phyloP scores from a whole-genome alignment of 2,329 filamentous ascomycete genomes.

The Fusarium devonianum region DNA sequence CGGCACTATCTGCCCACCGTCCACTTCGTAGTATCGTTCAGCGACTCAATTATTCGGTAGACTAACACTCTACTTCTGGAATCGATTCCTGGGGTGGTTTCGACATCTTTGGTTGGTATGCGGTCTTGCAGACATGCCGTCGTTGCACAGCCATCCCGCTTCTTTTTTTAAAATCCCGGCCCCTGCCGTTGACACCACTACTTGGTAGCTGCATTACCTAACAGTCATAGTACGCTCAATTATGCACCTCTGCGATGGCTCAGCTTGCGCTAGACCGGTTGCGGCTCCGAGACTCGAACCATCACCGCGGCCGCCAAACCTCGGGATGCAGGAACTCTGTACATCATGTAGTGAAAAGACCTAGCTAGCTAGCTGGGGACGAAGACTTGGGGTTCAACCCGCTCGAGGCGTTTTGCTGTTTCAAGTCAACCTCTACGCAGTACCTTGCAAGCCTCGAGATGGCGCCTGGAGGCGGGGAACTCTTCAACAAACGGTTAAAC shows the following conservation, averaged over 20 bases:
- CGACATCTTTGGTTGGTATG: background rate
- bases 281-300: conserved; percentile 29
- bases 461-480: conserved; percentile 27
- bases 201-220: no score
- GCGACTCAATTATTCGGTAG: no score
- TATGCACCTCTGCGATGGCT: conserved; percentile 31
- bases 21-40: no score
- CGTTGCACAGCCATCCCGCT: conserved; percentile 42
- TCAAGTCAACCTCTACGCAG: conserved; percentile 19
- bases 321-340: conserved; percentile 36
- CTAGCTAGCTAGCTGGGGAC: conserved; percentile 12
- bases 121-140: conserved; percentile 3
- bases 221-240: no score
- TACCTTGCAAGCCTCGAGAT: conserved; percentile 17
- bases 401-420: conserved; percentile 31
- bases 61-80: no score
- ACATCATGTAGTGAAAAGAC: conserved; percentile 31
- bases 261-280: conserved; percentile 32
- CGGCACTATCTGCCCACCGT: no score
- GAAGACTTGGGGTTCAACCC: conserved; percentile 33
- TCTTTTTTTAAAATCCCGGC: conserved; percentile 41
- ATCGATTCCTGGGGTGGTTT: no score
- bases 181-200: conserved; percentile 19
- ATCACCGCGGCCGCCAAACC: conserved; percentile 28
- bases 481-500: conserved; percentile 33